Percentiles rank a stretch among this genome's conserved stretches.
These are phyloP conservation scores for Huntiella moniliformis DNA, from an alignment of 2,329 filamentous ascomycete genomes.

Conservation along the genomic window DNA sequence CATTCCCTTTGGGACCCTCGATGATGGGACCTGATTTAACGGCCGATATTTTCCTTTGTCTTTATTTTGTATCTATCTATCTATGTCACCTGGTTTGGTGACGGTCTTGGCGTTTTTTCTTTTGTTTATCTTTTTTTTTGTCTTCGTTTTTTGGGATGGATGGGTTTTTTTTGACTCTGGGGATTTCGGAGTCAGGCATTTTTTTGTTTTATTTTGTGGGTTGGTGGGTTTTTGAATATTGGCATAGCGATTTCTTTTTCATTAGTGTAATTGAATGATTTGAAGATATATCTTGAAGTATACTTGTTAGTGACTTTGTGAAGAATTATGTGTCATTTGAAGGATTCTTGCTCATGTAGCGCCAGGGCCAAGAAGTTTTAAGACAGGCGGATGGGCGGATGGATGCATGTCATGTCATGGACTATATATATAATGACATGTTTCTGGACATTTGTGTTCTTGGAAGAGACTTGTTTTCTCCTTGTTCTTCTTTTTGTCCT, in stretches of 20 bases:
- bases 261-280: not conserved
- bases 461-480: no score
- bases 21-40: no score
- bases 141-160: not conserved
- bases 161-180: slow-evolving; percentile 1
- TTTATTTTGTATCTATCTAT: slow-evolving; percentile 2
- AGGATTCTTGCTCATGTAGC: no score
- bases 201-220: not conserved
- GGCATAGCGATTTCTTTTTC: slow-evolving; percentile 1
- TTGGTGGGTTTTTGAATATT: not conserved
- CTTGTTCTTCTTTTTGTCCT: no score
- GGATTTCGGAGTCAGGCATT: not conserved
- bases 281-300: not conserved
- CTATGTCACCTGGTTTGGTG: not conserved
- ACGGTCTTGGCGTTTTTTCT: not conserved
- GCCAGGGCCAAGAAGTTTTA: no score
- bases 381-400: no score
- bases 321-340: not conserved
- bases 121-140: slow-evolving; percentile 5
- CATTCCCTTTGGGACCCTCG: no score
- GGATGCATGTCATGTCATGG: no score
- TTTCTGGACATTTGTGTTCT: no score
- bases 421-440: no score
- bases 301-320: not conserved
- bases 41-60: not conserved